Evolutionary conservation across 1,284 basidiomycete species (phyloP).

Genomic region (Cutaneotrichosporon sp.): DNA sequence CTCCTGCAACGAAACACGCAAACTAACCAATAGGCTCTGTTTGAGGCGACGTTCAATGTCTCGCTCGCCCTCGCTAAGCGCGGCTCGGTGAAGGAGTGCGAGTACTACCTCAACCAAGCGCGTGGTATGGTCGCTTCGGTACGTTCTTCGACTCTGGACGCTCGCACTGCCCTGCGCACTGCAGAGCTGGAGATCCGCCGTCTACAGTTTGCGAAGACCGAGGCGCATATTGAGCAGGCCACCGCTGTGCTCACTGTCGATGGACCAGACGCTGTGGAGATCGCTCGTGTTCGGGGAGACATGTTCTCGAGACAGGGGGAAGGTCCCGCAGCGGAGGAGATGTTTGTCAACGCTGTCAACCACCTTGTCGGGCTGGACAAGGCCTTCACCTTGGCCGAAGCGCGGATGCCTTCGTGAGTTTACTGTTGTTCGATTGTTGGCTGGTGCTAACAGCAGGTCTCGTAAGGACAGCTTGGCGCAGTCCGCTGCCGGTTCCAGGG

Average conservation of each 20-base stretch:
- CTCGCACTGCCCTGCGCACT: slow-evolving; percentile 60
- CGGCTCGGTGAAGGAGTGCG: slow-evolving; percentile 73
- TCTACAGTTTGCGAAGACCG: slow-evolving; percentile 57
- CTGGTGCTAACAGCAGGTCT: background rate
- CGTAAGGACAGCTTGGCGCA: slow-evolving; percentile 31
- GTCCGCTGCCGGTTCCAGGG: slow-evolving; percentile 54
- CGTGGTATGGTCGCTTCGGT: slow-evolving; percentile 62
- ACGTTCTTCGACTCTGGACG: slow-evolving; percentile 60
- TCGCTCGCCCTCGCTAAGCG: slow-evolving; percentile 60
- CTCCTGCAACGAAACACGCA: background rate
- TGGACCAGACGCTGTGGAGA: slow-evolving; percentile 57
- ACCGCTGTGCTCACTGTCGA: slow-evolving; percentile 33
- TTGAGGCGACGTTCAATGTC: slow-evolving; percentile 62
- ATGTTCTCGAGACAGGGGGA: slow-evolving; percentile 50
- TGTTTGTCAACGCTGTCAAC: slow-evolving; percentile 41
- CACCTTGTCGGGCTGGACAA: slow-evolving; percentile 34
- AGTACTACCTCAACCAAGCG: slow-evolving; percentile 73
- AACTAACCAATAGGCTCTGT: slow-evolving; percentile 50
- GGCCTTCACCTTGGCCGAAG: slow-evolving; percentile 32
- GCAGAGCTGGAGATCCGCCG: slow-evolving; percentile 66
- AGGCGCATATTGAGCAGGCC: slow-evolving; percentile 56
- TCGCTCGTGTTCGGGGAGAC: slow-evolving; percentile 59
- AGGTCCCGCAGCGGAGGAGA: slow-evolving; percentile 53
- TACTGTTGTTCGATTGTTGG: no score
- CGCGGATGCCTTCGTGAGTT: slow-evolving; percentile 30